Evolutionary conservation across 805 yeast genomes (phyloP).

Genomic region (Spathaspora passalidarum): DNA sequence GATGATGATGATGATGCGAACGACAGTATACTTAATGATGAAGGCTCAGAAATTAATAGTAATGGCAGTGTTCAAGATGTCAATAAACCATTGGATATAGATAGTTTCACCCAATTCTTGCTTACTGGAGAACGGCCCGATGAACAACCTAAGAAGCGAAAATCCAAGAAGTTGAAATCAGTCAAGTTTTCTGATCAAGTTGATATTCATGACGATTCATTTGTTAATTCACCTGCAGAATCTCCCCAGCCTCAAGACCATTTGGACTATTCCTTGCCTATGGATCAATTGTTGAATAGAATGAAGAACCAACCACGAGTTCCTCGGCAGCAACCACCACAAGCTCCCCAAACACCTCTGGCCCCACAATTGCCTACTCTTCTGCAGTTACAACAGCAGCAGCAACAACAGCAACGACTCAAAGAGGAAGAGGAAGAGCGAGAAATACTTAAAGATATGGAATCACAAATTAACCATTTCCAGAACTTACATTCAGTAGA

Average conservation of each 20-base stretch:
- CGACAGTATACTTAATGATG: background rate
- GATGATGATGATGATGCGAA: slow-evolving; percentile 26
- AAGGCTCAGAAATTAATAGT: background rate
- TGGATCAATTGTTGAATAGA: slow-evolving; percentile 65
- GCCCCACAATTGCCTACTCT: background rate
- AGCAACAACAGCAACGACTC: slow-evolving; percentile 16
- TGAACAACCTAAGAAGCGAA: slow-evolving; percentile 34
- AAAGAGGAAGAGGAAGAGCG: slow-evolving; percentile 56
- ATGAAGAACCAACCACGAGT: slow-evolving; percentile 19
- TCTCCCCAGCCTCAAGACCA: slow-evolving; percentile 21
- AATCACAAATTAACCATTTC: slow-evolving; percentile 68
- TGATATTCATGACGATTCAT: slow-evolving; percentile 30
- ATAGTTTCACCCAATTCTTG: slow-evolving; percentile 79
- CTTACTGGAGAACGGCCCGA: slow-evolving; percentile 75
- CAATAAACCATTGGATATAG: slow-evolving; percentile 62
- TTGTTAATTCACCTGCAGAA: slow-evolving; percentile 16
- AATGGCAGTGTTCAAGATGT: slow-evolving; percentile 4
- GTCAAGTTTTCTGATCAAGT: slow-evolving; percentile 74
- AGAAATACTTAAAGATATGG: slow-evolving; percentile 70
- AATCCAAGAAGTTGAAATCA: slow-evolving; percentile 48
- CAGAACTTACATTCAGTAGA: slow-evolving; percentile 72
- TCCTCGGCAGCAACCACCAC: background rate
- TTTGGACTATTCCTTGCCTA: slow-evolving; percentile 66
- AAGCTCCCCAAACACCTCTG: no score
- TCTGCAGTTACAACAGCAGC: background rate